Percentiles rank a stretch among this genome's conserved stretches.
Evolutionary conservation across 2,329 filamentous ascomycete species (phyloP).

Genomic region (Aspergillus brunneoviolaceus): DNA sequence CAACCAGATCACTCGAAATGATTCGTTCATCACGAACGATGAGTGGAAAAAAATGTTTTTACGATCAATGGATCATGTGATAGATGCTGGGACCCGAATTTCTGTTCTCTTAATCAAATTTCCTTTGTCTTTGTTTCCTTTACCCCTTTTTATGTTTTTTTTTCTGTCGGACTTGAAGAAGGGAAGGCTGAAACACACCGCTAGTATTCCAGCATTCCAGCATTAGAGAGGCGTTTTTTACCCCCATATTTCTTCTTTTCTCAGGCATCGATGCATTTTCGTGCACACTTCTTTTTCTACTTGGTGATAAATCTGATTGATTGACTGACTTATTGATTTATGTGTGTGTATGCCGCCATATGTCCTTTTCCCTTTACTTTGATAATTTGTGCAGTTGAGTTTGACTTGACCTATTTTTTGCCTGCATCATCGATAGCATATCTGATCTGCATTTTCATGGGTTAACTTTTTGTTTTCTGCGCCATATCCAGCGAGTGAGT

Average conservation of each 20-base stretch:
- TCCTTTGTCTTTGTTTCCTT: conserved; percentile 17
- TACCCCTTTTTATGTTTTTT: conserved; percentile 12
- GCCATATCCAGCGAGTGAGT: conserved; percentile 3
- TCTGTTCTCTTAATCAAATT: conserved; percentile 15
- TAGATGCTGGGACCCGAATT: conserved; percentile 32
- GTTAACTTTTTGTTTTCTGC: neutral
- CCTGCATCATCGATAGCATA: conserved; percentile 18
- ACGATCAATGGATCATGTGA: conserved; percentile 44
- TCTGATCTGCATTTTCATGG: conserved; percentile 23
- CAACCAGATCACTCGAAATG: conserved; percentile 16
- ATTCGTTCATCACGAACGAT: conserved; percentile 32
- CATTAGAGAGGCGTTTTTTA: conserved; percentile 30
- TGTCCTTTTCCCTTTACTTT: neutral
- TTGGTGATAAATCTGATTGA: conserved; percentile 5
- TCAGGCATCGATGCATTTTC: conserved; percentile 20
- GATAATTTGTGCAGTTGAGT: too few species aligned
- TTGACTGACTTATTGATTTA: conserved; percentile 39
- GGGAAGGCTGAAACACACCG: conserved; percentile 19
- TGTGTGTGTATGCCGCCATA: conserved; percentile 86
- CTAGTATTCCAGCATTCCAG: conserved; percentile 28
- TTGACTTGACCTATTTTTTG: neutral
- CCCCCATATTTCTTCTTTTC: conserved; percentile 9
- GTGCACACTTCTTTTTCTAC: conserved; percentile 9
- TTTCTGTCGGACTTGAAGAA: conserved; percentile 13
- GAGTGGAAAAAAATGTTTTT: conserved; percentile 32